Conservation (phyloP, 1,139 yeast species). For the Blastobotrys capitulatus region DNA sequence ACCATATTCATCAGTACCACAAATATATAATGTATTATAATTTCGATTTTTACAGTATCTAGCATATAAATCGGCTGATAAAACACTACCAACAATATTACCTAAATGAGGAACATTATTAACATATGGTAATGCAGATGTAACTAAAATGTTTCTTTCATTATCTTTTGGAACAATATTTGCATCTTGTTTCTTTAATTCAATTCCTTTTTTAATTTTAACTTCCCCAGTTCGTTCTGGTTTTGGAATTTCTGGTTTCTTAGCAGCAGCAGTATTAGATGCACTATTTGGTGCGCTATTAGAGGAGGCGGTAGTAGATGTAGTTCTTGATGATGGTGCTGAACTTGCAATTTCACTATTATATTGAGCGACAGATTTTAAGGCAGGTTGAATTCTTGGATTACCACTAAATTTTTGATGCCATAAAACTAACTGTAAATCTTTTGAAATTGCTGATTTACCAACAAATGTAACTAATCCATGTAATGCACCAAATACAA, state of each 20-base stretch:
- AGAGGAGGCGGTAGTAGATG: too few species aligned
- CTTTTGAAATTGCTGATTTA: constrained; percentile 29
- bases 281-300: too few species aligned
- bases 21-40: constrained; percentile 75
- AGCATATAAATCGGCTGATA: constrained; percentile 90
- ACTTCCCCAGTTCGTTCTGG: constrained; percentile 54
- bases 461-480: constrained; percentile 30
- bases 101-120: constrained; percentile 98
- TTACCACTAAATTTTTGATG: constrained; percentile 29
- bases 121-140: constrained; percentile 96
- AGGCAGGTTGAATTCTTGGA: constrained; percentile 25
- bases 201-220: constrained; percentile 35
- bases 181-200: constrained; percentile 28
- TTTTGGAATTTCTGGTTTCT: too few species aligned
- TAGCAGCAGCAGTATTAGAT: constrained; percentile 33
- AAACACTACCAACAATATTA: constrained; percentile 89
- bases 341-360: constrained; percentile 7
- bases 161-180: constrained; percentile 53
- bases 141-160: constrained; percentile 77
- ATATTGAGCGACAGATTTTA: constrained; percentile 16
- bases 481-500: constrained; percentile 29
- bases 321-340: constrained; percentile 11
- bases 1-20: constrained; percentile 99
- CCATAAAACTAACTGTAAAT: constrained; percentile 30
- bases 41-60: constrained; percentile 87